phyloP scores from a whole-genome alignment of 2,329 filamentous ascomycete genomes.

The Neofusicoccum sp. region DNA sequence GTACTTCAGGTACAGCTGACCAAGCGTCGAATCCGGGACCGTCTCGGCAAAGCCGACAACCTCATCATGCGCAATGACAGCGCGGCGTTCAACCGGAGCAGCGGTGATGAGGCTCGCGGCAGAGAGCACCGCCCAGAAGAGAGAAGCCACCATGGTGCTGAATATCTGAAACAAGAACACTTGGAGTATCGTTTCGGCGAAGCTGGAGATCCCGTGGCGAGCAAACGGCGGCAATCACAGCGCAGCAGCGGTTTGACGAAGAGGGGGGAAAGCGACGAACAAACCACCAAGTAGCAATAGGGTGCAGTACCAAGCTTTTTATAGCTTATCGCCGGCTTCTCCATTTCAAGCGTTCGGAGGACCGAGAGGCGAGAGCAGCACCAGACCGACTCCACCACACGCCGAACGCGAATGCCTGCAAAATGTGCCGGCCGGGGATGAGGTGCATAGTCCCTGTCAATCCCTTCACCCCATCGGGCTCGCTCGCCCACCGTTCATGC shows the following conservation, averaged over 20 bases:
- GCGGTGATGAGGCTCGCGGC: neutral
- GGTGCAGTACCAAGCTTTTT: conserved; percentile 3
- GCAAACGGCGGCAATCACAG: neutral
- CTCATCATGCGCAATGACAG: conserved; percentile 47
- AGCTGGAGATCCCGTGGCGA: neutral
- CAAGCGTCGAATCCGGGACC: conserved; percentile 50
- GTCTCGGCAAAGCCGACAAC: conserved; percentile 59
- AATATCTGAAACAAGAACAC: neutral
- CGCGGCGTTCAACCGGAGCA: conserved; percentile 38
- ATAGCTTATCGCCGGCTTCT: neutral
- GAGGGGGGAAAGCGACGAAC: neutral
- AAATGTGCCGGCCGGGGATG: neutral
- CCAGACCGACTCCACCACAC: neutral
- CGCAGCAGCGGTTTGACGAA: no score
- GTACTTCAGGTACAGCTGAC: conserved; percentile 57
- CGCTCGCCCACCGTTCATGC: neutral
- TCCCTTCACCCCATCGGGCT: conserved; percentile 1
- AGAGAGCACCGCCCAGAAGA: neutral
- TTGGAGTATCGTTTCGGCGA: neutral
- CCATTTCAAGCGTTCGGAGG: neutral
- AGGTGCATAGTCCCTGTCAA: conserved; percentile 11
- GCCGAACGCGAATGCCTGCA: neutral
- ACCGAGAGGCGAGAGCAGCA: neutral
- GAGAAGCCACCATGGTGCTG: neutral
- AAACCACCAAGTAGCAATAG: neutral